Conservation (phyloP, 352 stramenopile genomes). For the Pythium angustatum region DNA sequence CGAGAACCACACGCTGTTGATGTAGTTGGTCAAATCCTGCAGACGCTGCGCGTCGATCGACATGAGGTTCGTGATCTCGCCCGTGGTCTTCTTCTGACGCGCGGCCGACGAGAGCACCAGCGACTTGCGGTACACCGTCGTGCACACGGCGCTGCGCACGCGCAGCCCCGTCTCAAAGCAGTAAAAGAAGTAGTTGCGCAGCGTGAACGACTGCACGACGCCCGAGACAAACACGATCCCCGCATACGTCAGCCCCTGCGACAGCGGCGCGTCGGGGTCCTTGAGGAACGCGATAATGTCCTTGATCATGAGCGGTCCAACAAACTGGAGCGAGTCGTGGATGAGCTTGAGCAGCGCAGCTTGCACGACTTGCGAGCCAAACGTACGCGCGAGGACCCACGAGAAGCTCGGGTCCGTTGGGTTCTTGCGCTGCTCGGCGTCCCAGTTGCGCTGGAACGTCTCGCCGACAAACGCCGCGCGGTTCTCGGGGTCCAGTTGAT, state of each 20-base stretch:
- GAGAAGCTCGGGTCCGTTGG: conserved; percentile 25
- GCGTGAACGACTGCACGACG: conserved; percentile 69
- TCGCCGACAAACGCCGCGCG: conserved; percentile 45
- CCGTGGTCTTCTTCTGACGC: conserved; percentile 80
- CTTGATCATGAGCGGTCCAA: conserved; percentile 82
- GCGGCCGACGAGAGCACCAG: conserved; percentile 81
- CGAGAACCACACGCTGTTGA: conserved; percentile 91
- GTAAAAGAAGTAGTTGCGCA: conserved; percentile 87
- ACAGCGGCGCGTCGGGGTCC: conserved; percentile 57
- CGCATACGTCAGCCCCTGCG: conserved; percentile 61
- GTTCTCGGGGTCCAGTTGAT: conserved; percentile 79
- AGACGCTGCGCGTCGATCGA: conserved; percentile 96
- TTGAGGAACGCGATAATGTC: conserved; percentile 82
- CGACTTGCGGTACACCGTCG: conserved; percentile 79
- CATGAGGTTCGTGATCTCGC: conserved; percentile 98
- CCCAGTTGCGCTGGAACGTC: conserved; percentile 55
- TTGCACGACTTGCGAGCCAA: conserved; percentile 35
- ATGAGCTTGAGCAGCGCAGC: conserved; percentile 78
- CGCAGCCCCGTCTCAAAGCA: conserved; percentile 80
- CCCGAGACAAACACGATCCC: conserved; percentile 68
- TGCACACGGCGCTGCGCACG: conserved; percentile 73
- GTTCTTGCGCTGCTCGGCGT: conserved; percentile 27
- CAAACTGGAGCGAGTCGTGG: conserved; percentile 85
- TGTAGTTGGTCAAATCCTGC: conserved; percentile 94
- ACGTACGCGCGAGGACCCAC: conserved; percentile 21